Base-by-base conservation (phyloP, 2,329 filamentous ascomycete genomes). In the Penicillium occitanis region DNA sequence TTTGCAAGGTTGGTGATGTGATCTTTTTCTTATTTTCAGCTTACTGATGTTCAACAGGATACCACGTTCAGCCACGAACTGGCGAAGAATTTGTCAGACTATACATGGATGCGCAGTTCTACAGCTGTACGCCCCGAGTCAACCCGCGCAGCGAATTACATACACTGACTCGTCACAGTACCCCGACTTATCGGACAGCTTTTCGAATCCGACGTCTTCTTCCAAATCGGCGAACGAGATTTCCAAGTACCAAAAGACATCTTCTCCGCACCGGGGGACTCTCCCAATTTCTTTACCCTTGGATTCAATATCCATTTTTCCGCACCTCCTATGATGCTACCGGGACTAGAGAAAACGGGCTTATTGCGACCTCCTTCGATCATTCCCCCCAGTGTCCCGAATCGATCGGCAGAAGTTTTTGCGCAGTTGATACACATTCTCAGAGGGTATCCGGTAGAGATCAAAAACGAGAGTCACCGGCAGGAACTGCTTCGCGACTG, bases 51-150 rank as follows among this genome's bases (percentile, higher is more conserved):
- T 14, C 25, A 6, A 14, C 22, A 85, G 86, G 94, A 55, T 98
- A 98, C 77, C 90, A 96, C 80, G 86, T 97, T 67, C 84, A 86
- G 65, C 93, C 94, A 2, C 86, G 87, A 68, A 90, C 97, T 79
- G 91, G 91, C 61, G 87, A 88, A 63, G 92, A 97, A 78, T 97
- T 94, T 77, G 93, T 97, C 71, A 92, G 91, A 66, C 83, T 98
- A 35, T 97, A 96, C 78, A 92, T 93, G 22, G 94, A 98, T 78
- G 92, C 94, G 1, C 94, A 97, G 74, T 97, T 97, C 79, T 98
- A 97, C 79, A 92, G 87, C 73, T 81, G 91, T 93, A 82, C 74
- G 87, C 77, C 5, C 22, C 53, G 10, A 14, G 11, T 14, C 11
- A 14, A 8, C 14, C 7, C 33, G 4, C 11, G n/a, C n/a, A 22